Evolutionary conservation across 1,284 basidiomycete genomes (phyloP).

Genomic region (Ceratobasidium papillatum): DNA sequence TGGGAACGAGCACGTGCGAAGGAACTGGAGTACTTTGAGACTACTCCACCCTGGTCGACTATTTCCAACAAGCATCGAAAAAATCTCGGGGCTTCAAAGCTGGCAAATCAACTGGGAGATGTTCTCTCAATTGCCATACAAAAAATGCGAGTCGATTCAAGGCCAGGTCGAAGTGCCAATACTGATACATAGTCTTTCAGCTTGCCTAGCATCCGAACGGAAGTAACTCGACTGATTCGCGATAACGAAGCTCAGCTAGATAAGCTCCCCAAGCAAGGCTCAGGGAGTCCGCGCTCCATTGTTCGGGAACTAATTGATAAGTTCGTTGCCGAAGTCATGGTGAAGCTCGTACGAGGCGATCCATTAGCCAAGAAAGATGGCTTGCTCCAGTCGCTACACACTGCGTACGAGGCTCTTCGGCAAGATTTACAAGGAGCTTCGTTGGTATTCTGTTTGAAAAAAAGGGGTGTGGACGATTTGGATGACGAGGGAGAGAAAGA

Average conservation of each 20-base stretch:
- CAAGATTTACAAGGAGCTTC: conserved; percentile 14
- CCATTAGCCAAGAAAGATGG: neutral
- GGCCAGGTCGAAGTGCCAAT: neutral
- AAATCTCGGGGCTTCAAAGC: conserved; percentile 63
- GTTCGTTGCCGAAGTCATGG: conserved; percentile 22
- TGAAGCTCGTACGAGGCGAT: conserved; percentile 33
- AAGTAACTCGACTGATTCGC: conserved; percentile 19
- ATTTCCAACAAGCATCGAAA: conserved; percentile 60
- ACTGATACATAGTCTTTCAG: neutral
- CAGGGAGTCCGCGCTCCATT: conserved; percentile 6
- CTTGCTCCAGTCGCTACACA: conserved; percentile 6
- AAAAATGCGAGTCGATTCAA: neutral
- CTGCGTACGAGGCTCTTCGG: conserved; percentile 3
- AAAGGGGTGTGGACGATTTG: conserved; percentile 21
- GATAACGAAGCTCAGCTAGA: conserved; percentile 19
- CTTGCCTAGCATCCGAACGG: conserved; percentile 20
- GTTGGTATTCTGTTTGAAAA: neutral
- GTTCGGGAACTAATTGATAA: conserved; percentile 25
- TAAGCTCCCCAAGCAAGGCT: neutral
- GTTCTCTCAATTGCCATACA: conserved; percentile 67
- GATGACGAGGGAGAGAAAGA: conserved; percentile 21
- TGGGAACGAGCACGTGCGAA: conserved; percentile 66
- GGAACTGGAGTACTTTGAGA: conserved; percentile 74
- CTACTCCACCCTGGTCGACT: conserved; percentile 63
- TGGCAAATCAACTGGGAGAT: conserved; percentile 64